phyloP scores from a whole-genome alignment of 805 yeast genomes.

The Metschnikowia proteae region DNA sequence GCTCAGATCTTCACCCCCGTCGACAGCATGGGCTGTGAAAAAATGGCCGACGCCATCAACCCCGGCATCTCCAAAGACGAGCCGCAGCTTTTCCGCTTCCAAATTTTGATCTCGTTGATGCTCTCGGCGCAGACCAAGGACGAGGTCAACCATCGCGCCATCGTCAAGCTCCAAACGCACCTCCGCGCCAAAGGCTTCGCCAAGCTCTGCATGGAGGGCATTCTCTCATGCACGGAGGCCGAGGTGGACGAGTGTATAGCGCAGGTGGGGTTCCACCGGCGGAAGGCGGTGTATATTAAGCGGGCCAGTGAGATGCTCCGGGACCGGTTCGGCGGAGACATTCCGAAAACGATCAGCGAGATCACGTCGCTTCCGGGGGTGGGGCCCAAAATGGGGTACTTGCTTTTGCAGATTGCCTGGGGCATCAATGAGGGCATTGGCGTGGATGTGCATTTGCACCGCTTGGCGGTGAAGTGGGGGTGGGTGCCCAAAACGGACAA shows the following conservation, averaged over 20 bases:
- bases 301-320: conserved; percentile 52
- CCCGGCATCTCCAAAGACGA: conserved; percentile 28
- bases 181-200: conserved; percentile 35
- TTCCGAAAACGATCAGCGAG: conserved; percentile 68
- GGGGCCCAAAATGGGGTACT: conserved; percentile 92
- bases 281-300: conserved; percentile 72
- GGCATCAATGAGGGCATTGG: conserved; percentile 76
- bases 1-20: conserved; percentile 71
- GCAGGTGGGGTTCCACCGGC: conserved; percentile 81
- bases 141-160: conserved; percentile 74
- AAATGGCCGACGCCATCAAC: conserved; percentile 44
- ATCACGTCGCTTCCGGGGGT: conserved; percentile 79
- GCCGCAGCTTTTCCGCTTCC: conserved; percentile 56
- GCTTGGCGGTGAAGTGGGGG: conserved; percentile 74
- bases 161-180: conserved; percentile 53
- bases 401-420: conserved; percentile 84
- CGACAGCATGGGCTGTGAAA: conserved; percentile 83
- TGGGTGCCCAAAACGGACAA: conserved; percentile 62
- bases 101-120: conserved; percentile 75
- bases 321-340: conserved; percentile 55
- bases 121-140: conserved; percentile 91
- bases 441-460: conserved; percentile 86
- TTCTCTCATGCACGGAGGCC: conserved; percentile 46
- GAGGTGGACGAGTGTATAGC: conserved; percentile 63
- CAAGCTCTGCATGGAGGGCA: conserved; percentile 58